These are phyloP conservation scores for Alternaria hordeiaustralica DNA, from an alignment of 2,329 filamentous ascomycete genomes.

Conservation along the genomic window DNA sequence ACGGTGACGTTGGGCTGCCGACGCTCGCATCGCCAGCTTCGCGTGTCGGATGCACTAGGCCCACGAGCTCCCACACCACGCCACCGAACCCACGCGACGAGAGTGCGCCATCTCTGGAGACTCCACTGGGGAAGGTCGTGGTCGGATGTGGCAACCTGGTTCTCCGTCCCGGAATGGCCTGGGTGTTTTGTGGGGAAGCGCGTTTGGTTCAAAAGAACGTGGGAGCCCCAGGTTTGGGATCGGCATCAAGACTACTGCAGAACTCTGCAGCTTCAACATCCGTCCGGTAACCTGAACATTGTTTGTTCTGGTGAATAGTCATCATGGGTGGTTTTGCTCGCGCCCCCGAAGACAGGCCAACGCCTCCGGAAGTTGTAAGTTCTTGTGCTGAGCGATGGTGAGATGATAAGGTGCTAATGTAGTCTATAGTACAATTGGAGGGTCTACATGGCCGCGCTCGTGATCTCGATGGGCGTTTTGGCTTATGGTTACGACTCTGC, in stretches of 20 bases:
- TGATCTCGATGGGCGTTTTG: conserved; percentile 56
- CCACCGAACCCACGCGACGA: conserved; percentile 18
- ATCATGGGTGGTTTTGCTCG: conserved; percentile 51
- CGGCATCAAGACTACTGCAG: conserved; percentile 12
- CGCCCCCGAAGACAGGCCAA: conserved; percentile 62
- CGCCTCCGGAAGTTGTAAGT: conserved; percentile 58
- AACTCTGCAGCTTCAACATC: conserved; percentile 2
- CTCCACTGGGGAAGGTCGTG: conserved; percentile 22
- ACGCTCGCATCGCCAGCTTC: neutral
- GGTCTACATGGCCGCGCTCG: conserved; percentile 56
- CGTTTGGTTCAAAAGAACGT: conserved; percentile 25
- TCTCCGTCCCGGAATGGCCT: conserved; percentile 15
- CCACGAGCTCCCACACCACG: conserved; percentile 10
- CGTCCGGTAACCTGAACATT: neutral
- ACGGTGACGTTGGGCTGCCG: neutral
- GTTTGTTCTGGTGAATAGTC: neutral
- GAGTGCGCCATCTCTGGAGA: conserved; percentile 21
- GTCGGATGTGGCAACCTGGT: conserved; percentile 18
- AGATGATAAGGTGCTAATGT: conserved; percentile 7
- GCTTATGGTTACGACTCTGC: conserved; percentile 60
- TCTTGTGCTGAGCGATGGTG: neutral
- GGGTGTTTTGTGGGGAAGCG: conserved; percentile 28
- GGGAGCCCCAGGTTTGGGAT: conserved; percentile 31
- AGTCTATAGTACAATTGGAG: conserved; percentile 56
- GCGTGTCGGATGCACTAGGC: conserved; percentile 8